Percentiles rank a stretch among this genome's conserved stretches.
phyloP scores from a whole-genome alignment of 495 filamentous ascomycete genomes.

The Penicillium tannophilum region DNA sequence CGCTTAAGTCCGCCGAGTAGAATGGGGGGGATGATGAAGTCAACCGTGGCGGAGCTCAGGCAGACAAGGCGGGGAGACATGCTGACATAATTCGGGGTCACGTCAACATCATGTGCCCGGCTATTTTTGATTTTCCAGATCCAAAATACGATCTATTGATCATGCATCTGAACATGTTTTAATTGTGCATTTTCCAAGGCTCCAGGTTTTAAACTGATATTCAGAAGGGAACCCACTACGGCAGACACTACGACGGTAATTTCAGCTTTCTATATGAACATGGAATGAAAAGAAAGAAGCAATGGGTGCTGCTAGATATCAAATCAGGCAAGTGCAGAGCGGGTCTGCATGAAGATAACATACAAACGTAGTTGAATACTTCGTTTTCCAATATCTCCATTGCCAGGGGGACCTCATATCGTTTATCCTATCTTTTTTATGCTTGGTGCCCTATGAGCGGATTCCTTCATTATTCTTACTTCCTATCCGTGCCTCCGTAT shows the following conservation, averaged over 20 bases:
- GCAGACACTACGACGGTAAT: neutral
- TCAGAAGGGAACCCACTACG: neutral
- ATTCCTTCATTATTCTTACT: neutral
- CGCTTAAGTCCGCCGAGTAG: conserved; percentile 9
- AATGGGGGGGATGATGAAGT: conserved; percentile 21
- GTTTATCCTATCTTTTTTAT: neutral
- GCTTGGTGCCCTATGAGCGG: neutral
- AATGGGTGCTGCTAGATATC: neutral
- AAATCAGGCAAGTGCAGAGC: neutral
- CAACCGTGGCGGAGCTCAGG: conserved; percentile 32
- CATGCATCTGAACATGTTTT: neutral
- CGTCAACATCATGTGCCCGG: conserved; percentile 27
- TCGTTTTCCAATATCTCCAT: neutral
- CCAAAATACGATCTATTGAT: neutral
- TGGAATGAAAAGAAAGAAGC: neutral
- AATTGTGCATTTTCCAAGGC: neutral
- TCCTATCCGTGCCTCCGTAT: too few relatives aligned
- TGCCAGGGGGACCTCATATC: neutral
- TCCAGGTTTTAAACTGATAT: neutral
- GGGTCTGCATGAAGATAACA: neutral
- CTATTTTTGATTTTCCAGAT: conserved; percentile 1
- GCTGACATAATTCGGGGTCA: conserved; percentile 25
- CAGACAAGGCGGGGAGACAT: conserved; percentile 34
- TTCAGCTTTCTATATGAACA: neutral
- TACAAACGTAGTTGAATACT: neutral